phyloP scores from a whole-genome alignment of 164 flowering plant genomes.

The Akebia trifoliata region DNA sequence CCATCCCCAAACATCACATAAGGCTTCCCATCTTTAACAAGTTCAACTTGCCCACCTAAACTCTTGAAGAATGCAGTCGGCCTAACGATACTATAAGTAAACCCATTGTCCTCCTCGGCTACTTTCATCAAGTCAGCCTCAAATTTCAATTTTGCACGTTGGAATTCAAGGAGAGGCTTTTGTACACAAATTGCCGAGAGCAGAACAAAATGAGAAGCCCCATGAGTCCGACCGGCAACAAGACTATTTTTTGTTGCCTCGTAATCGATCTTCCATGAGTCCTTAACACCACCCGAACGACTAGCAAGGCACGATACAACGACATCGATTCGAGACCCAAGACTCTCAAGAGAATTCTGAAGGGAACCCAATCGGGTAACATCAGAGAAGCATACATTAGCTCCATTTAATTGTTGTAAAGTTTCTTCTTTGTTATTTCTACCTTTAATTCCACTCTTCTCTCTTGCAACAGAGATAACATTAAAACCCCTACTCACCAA shows the following conservation, averaged over 20 bases:
- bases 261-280: slow-evolving; percentile 89
- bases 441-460: slow-evolving; percentile 81
- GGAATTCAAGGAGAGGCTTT: slow-evolving; percentile 87
- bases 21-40: slow-evolving; percentile 90
- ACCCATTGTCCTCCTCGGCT: slow-evolving; percentile 40
- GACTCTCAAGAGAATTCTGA: slow-evolving; percentile 40
- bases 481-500: slow-evolving; percentile 68
- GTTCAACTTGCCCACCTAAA: slow-evolving; percentile 90
- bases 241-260: slow-evolving; percentile 87
- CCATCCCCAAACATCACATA: slow-evolving; percentile 99
- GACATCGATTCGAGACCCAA: slow-evolving; percentile 60
- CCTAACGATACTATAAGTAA: slow-evolving; percentile 85
- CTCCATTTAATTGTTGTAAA: slow-evolving; percentile 49
- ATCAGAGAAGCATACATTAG: slow-evolving; percentile 75
- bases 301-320: slow-evolving; percentile 94
- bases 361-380: slow-evolving; percentile 55
- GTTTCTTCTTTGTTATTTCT: slow-evolving; percentile 56
- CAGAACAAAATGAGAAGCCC: slow-evolving; percentile 85
- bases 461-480: slow-evolving; percentile 79
- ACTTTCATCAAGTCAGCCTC: slow-evolving; percentile 67
- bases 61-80: slow-evolving; percentile 98
- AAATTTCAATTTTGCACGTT: slow-evolving; percentile 83
- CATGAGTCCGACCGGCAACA: slow-evolving; percentile 56
- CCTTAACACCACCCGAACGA: slow-evolving; percentile 77
- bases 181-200: slow-evolving; percentile 93